Evolutionary conservation across 139 green algal species (phyloP).

Genomic region (Coelastrella sp.): DNA sequence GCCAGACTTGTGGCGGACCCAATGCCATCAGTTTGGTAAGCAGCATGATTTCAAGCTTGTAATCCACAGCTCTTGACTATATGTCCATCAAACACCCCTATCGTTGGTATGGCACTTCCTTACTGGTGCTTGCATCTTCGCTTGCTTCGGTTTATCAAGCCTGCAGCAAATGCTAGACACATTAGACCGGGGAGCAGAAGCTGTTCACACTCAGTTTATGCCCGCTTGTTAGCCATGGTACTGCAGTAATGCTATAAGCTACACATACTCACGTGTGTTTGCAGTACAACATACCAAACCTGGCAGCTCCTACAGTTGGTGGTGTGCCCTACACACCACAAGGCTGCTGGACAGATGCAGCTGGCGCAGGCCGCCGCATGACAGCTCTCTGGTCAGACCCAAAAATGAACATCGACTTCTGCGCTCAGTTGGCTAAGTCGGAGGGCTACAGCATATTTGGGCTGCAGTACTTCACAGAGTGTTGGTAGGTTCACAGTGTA

Average conservation of each 20-base stretch:
- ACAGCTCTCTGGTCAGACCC: not conserved
- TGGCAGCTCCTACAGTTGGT: not conserved
- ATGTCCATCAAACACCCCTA: not conserved
- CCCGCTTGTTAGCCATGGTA: too few relatives aligned
- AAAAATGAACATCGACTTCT: not conserved
- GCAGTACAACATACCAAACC: not conserved
- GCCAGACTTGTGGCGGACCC: not conserved
- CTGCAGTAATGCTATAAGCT: not conserved
- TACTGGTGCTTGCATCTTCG: too few relatives aligned
- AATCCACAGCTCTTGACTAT: not conserved
- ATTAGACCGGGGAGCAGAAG: too few relatives aligned
- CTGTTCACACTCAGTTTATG: too few relatives aligned
- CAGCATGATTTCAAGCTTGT: not conserved
- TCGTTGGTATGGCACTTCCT: not conserved
- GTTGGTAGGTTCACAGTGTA: not conserved
- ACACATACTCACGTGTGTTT: not conserved
- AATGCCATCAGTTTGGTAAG: slow-evolving; percentile 13
- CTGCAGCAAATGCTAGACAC: too few relatives aligned
- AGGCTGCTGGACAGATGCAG: not conserved
- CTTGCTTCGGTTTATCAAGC: too few relatives aligned
- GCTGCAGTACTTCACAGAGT: not conserved
- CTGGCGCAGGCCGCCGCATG: not conserved
- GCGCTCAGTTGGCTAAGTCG: not conserved
- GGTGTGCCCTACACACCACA: not conserved
- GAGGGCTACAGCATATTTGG: slow-evolving; percentile 5